phyloP scores from a whole-genome alignment of 768 basidiomycete species.

The Mycena rosella region DNA sequence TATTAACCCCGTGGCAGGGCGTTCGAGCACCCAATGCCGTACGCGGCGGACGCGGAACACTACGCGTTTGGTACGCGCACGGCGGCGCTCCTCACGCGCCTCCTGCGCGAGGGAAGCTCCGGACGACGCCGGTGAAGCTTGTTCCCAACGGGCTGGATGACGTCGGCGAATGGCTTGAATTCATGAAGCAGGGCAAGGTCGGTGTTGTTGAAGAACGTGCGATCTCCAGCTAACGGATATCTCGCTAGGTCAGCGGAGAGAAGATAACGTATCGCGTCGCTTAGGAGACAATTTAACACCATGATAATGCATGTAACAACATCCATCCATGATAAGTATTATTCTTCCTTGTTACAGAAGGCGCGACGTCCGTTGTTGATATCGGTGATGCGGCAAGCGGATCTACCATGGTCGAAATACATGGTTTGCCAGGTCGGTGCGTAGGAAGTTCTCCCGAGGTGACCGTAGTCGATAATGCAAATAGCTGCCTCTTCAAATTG shows the following conservation, averaged over 20 bases:
- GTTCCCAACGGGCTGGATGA: conserved; percentile 37
- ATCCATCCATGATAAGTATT: too few species aligned
- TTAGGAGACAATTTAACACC: not conserved
- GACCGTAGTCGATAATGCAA: too few species aligned
- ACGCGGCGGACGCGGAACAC: conserved; percentile 27
- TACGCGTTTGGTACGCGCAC: conserved; percentile 32
- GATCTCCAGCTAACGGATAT: not conserved
- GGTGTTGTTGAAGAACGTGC: not conserved
- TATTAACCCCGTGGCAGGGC: conserved; percentile 9
- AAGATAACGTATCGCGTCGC: conserved; percentile 37
- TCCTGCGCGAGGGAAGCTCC: conserved; percentile 28
- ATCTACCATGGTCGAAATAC: too few species aligned
- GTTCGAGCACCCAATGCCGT: conserved; percentile 20
- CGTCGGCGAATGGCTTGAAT: conserved; percentile 35
- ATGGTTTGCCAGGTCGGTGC: too few species aligned
- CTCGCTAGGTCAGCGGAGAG: conserved; percentile 33
- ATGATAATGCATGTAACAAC: too few species aligned
- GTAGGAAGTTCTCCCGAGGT: too few species aligned
- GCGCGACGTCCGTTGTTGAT: too few species aligned
- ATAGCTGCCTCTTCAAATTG: too few species aligned
- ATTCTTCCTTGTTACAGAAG: too few species aligned
- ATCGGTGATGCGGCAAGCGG: too few species aligned
- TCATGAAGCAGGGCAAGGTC: conserved; percentile 38
- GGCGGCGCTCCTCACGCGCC: conserved; percentile 21
- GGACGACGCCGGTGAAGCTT: conserved; percentile 32